Evolutionary conservation across 139 green algal species (phyloP).

Genomic region (Diplosphaera chodatii): DNA sequence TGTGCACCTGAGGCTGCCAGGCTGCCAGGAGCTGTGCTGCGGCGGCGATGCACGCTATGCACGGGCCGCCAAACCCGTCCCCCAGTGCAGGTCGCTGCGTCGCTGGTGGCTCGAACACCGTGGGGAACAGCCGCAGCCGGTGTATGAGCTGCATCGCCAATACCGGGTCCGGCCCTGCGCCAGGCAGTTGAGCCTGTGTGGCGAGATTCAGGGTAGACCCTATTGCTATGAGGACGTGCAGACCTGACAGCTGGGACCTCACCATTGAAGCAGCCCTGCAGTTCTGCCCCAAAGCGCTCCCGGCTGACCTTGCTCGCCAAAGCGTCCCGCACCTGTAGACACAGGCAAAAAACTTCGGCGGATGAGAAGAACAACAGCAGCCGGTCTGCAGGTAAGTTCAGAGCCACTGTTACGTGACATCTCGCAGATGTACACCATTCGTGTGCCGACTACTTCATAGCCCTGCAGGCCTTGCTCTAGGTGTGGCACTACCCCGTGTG

Average conservation of each 20-base stretch:
- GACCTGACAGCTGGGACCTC: too few relatives aligned
- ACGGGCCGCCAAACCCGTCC: conserved; percentile 26
- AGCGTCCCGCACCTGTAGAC: conserved; percentile 52
- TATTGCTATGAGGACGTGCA: too few relatives aligned
- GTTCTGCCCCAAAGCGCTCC: conserved; percentile 75
- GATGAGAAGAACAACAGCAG: too few relatives aligned
- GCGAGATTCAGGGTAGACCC: too few relatives aligned
- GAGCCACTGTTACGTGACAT: too few relatives aligned
- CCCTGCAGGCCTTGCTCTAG: too few relatives aligned
- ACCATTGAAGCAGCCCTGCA: conserved; percentile 63
- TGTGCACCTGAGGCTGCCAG: not conserved
- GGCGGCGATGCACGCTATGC: conserved; percentile 26
- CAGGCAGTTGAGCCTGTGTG: not conserved
- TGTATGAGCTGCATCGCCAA: conserved; percentile 58
- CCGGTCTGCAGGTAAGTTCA: too few relatives aligned
- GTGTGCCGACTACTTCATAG: too few relatives aligned
- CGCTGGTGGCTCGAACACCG: conserved; percentile 58
- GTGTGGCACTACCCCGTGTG: too few relatives aligned
- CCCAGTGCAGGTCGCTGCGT: conserved; percentile 7
- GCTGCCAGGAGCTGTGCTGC: conserved; percentile 8
- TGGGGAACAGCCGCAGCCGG: conserved; percentile 57
- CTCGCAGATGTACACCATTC: too few relatives aligned
- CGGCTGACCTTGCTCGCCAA: conserved; percentile 70
- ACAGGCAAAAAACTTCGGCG: too few relatives aligned
- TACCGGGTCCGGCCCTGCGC: conserved; percentile 55